Evolutionary conservation across 495 filamentous ascomycete species (phyloP).

Genomic region (Hamigera avellanea): DNA sequence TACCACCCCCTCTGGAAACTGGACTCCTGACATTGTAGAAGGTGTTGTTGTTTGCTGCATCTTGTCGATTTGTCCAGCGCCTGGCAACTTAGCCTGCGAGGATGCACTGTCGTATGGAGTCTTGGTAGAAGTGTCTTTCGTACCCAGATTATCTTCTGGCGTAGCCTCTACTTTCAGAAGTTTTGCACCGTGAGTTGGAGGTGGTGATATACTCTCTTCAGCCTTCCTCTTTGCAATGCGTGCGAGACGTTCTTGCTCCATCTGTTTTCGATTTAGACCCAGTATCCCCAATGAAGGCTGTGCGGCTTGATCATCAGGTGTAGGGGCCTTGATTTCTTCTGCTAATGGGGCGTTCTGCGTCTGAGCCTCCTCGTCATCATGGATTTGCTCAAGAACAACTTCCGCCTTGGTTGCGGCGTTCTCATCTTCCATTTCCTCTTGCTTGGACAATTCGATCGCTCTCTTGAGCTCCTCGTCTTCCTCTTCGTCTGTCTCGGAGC

Average conservation of each 20-base stretch:
- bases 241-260: slow-evolving; percentile 78
- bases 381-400: background rate
- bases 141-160: background rate
- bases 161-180: slow-evolving; percentile 5
- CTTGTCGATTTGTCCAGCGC: background rate
- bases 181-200: slow-evolving; percentile 15
- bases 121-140: background rate
- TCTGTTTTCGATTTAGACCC: slow-evolving; percentile 62
- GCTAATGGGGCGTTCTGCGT: too few species aligned
- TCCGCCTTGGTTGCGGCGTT: slow-evolving; percentile 1
- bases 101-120: too few species aligned
- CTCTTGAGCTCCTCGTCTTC: slow-evolving; percentile 19
- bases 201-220: slow-evolving; percentile 26
- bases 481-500: slow-evolving; percentile 19
- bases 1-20: slow-evolving; percentile 60
- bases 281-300: slow-evolving; percentile 16
- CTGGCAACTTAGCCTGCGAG: background rate
- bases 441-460: slow-evolving; percentile 44
- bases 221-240: slow-evolving; percentile 51
- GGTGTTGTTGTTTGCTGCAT: slow-evolving; percentile 3
- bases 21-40: slow-evolving; percentile 22
- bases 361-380: too few species aligned
- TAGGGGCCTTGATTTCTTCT: background rate
- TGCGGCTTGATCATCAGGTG: background rate
- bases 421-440: slow-evolving; percentile 2